These are phyloP conservation scores for Fallopia convolvulus DNA, from an alignment of 148 eudicot genomes.

Conservation along the genomic window DNA sequence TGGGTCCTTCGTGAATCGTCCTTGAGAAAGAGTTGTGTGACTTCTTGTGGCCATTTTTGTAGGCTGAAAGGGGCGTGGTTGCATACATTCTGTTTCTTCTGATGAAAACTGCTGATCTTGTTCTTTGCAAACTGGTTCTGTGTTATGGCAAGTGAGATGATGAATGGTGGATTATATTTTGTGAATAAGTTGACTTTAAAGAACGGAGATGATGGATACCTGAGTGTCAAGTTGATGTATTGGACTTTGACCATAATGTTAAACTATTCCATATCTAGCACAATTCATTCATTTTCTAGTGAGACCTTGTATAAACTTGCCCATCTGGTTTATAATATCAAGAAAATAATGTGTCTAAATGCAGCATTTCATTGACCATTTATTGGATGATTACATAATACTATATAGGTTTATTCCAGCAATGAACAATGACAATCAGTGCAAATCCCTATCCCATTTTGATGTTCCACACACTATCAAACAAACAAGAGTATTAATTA, in stretches of 20 bases:
- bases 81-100: not conserved
- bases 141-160: not conserved
- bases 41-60: not conserved
- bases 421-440: not conserved
- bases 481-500: too few relatives aligned
- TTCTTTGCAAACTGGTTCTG: not conserved
- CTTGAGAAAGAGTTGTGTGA: not conserved
- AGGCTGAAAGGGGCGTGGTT: not conserved
- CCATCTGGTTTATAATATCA: too few relatives aligned
- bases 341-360: too few relatives aligned
- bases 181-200: not conserved
- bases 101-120: not conserved
- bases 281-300: not conserved
- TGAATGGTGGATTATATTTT: not conserved
- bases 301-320: not conserved
- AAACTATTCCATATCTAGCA: not conserved
- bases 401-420: not conserved
- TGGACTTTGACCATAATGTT: constrained; percentile 4
- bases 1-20: not conserved
- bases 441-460: too few relatives aligned
- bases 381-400: too few relatives aligned
- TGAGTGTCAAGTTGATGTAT: not conserved
- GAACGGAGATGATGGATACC: not conserved
- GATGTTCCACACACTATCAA: too few relatives aligned
- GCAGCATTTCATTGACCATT: too few relatives aligned